Conservation (phyloP, 2,329 filamentous ascomycete species). For the Epichloe hybrida region DNA sequence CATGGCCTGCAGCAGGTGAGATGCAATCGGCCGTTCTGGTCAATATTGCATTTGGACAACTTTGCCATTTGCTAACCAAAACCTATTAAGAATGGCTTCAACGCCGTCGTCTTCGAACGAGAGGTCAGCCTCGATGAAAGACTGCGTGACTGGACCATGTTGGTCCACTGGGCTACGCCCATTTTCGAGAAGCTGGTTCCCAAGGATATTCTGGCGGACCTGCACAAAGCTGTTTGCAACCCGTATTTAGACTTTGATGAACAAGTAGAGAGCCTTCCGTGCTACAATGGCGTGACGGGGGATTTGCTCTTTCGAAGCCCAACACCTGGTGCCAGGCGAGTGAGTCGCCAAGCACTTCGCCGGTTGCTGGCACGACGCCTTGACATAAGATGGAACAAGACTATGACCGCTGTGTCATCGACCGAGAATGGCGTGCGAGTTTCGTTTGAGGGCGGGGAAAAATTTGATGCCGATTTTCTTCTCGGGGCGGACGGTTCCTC, state of each 20-base stretch:
- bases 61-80: background rate
- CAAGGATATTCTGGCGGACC: slow-evolving; percentile 14
- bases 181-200: slow-evolving; percentile 21
- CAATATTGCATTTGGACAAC: background rate
- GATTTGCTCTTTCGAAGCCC: slow-evolving; percentile 20
- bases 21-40: slow-evolving; percentile 1
- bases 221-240: slow-evolving; percentile 21
- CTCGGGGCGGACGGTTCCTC: slow-evolving; percentile 21
- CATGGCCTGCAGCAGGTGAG: slow-evolving; percentile 23
- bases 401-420: slow-evolving; percentile 6
- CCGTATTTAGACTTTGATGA: slow-evolving; percentile 19
- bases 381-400: slow-evolving; percentile 19
- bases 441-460: slow-evolving; percentile 12
- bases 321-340: slow-evolving; percentile 20
- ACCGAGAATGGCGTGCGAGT: slow-evolving; percentile 9
- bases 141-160: slow-evolving; percentile 25
- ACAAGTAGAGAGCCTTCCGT: slow-evolving; percentile 17
- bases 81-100: slow-evolving; percentile 19
- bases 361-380: slow-evolving; percentile 18
- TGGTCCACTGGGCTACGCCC: slow-evolving; percentile 26
- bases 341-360: slow-evolving; percentile 21
- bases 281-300: slow-evolving; percentile 23
- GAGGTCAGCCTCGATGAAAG: slow-evolving; percentile 17
- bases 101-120: slow-evolving; percentile 18
- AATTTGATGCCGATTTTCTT: slow-evolving; percentile 9